Evolutionary conservation across 2,329 filamentous ascomycete genomes (phyloP).

Genomic region (Nigrospora oryzae): DNA sequence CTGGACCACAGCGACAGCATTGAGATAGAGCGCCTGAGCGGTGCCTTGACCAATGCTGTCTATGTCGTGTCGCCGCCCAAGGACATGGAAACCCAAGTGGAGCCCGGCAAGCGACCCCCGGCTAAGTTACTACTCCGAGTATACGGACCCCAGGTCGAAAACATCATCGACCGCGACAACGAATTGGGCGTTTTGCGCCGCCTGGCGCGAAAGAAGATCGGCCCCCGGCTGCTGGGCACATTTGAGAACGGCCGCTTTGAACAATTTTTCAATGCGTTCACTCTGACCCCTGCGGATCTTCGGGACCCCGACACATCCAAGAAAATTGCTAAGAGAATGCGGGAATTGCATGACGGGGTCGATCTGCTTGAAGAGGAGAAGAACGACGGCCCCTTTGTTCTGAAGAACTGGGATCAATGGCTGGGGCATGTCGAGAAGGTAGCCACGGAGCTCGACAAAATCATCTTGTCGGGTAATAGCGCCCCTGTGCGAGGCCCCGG

Average conservation of each 20-base stretch:
- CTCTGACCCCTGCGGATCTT: constrained; percentile 69
- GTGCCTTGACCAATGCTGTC: constrained; percentile 90
- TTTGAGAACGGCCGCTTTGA: constrained; percentile 95
- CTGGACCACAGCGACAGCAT: constrained; percentile 62
- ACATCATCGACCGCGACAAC: constrained; percentile 87
- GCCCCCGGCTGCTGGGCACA: constrained; percentile 80
- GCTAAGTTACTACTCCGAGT: constrained; percentile 78
- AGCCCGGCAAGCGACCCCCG: constrained; percentile 33
- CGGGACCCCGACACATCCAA: constrained; percentile 75
- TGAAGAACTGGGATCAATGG: constrained; percentile 95
- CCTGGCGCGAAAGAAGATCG: constrained; percentile 85
- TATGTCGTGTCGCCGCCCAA: constrained; percentile 84
- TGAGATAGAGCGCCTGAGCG: constrained; percentile 70
- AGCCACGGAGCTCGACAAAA: constrained; percentile 46
- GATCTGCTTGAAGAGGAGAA: constrained; percentile 74
- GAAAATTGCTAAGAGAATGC: constrained; percentile 95
- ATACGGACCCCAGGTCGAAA: constrained; percentile 90
- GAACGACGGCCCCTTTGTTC: constrained; percentile 72
- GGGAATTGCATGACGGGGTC: constrained; percentile 89
- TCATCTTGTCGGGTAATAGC: constrained; percentile 40
- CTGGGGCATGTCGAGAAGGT: constrained; percentile 56
- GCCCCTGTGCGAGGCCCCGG: constrained; percentile 17
- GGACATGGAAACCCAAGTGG: constrained; percentile 37
- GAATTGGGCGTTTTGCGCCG: constrained; percentile 81
- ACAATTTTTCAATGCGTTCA: constrained; percentile 79